Percentiles rank a stretch among this genome's conserved stretches.
phyloP scores from a whole-genome alignment of 2,329 filamentous ascomycete genomes.

The Cercospora sp. region DNA sequence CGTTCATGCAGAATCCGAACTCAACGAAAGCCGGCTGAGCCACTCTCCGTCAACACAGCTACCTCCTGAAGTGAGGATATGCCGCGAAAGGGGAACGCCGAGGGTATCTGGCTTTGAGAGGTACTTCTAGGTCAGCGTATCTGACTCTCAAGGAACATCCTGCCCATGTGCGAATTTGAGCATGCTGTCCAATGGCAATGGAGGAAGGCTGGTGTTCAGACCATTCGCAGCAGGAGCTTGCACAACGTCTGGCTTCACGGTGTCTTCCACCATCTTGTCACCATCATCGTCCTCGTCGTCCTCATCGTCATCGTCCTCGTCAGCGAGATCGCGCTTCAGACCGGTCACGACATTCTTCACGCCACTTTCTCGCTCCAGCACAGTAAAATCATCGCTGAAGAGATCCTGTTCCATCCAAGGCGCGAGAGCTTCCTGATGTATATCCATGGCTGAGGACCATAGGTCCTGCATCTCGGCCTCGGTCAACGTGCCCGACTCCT shows the following conservation, averaged over 20 bases:
- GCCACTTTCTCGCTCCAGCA: slow-evolving; percentile 66
- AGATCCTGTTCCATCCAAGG: slow-evolving; percentile 33
- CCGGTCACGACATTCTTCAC: slow-evolving; percentile 72
- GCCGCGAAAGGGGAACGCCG: not conserved
- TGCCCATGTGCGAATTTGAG: slow-evolving; percentile 27
- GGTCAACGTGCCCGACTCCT: slow-evolving; percentile 34
- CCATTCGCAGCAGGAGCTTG: slow-evolving; percentile 10
- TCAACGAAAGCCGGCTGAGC: not conserved
- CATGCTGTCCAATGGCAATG: slow-evolving; percentile 35
- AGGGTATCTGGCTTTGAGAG: not conserved
- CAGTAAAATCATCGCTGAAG: slow-evolving; percentile 64
- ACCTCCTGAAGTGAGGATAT: not conserved
- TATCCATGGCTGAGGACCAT: slow-evolving; percentile 59
- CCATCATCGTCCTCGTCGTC: slow-evolving; percentile 39
- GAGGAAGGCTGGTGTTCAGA: slow-evolving; percentile 20
- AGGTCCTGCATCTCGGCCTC: slow-evolving; percentile 57
- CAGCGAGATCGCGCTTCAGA: slow-evolving; percentile 55
- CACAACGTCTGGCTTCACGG: slow-evolving; percentile 1
- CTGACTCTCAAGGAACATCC: slow-evolving; percentile 8
- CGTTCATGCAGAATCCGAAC: not conserved
- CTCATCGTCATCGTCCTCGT: slow-evolving; percentile 56
- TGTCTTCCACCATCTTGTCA: slow-evolving; percentile 28
- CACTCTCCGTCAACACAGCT: not conserved
- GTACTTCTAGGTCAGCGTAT: not conserved
- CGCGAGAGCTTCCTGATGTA: slow-evolving; percentile 45